These are phyloP conservation scores for Lycium ferocissimum DNA, from an alignment of 257 asterid genomes.

Conservation along the genomic window DNA sequence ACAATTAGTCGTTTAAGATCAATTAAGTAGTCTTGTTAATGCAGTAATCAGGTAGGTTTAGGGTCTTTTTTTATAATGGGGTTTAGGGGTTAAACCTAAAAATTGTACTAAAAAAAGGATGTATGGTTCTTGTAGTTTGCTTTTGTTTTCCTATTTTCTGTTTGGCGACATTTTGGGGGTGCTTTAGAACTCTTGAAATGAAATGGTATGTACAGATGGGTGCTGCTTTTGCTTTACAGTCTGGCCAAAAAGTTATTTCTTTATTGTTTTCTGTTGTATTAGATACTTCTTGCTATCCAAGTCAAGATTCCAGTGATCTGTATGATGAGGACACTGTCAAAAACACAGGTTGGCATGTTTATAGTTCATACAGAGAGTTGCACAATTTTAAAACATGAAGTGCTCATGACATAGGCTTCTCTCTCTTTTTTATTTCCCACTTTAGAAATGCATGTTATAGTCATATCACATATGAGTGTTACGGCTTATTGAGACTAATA, in stretches of 20 bases:
- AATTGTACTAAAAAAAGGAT: neutral
- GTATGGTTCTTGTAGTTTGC: slow-evolving; percentile 3
- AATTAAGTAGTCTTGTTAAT: neutral
- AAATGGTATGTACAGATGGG: slow-evolving; percentile 26
- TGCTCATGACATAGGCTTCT: neutral
- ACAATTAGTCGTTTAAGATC: slow-evolving; percentile 72
- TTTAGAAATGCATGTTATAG: neutral
- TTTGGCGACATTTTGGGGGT: neutral
- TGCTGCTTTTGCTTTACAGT: slow-evolving; percentile 28
- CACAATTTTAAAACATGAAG: neutral
- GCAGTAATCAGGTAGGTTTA: slow-evolving; percentile 49
- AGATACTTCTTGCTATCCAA: slow-evolving; percentile 27
- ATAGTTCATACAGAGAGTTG: neutral
- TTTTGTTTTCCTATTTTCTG: neutral
- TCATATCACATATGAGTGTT: neutral
- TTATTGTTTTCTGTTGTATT: slow-evolving; percentile 15
- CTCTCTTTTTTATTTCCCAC: neutral
- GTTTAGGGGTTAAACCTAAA: neutral
- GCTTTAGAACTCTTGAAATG: slow-evolving; percentile 26
- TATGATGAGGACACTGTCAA: slow-evolving; percentile 22
- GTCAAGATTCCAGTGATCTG: slow-evolving; percentile 29
- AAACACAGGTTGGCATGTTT: slow-evolving; percentile 20
- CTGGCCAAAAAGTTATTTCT: slow-evolving; percentile 14
- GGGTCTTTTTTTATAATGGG: neutral
- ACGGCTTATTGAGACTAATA: neutral